Percentiles rank a stretch among this genome's conserved stretches.
These are phyloP conservation scores for Calonectria pauciramosa DNA, from an alignment of 2,329 filamentous ascomycete genomes.

Conservation along the genomic window DNA sequence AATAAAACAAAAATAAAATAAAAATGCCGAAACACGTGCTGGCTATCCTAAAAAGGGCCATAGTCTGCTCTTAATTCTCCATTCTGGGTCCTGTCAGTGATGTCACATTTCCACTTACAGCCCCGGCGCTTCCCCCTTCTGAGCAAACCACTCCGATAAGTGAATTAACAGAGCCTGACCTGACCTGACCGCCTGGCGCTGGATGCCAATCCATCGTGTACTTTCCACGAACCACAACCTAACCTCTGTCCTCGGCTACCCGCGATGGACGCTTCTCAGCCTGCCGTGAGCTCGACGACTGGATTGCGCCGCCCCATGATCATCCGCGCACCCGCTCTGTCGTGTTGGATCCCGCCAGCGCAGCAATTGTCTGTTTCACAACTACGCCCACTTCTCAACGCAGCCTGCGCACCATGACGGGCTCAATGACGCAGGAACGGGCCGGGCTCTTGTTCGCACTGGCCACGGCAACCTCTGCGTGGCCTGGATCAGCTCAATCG, in stretches of 20 bases:
- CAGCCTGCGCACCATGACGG: background rate
- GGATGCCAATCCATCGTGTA: background rate
- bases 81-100: background rate
- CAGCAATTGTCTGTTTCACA: background rate
- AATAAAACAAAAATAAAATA: background rate
- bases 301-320: background rate
- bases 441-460: background rate
- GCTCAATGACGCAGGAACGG: background rate
- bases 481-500: background rate
- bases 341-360: background rate
- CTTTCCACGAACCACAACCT: background rate
- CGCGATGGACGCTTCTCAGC: background rate
- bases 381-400: background rate
- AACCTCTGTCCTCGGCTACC: background rate
- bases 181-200: background rate
- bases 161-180: background rate
- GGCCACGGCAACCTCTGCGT: background rate
- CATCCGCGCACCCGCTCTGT: background rate
- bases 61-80: background rate
- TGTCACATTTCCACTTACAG: slow-evolving; percentile 11
- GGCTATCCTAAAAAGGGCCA: background rate
- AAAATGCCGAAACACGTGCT: background rate
- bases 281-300: background rate
- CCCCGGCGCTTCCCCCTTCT: background rate
- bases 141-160: background rate